Evolutionary conservation across 352 stramenopile genomes (phyloP), one percentile per base, ranked within the genome.

Genomic region (Elongisporangium anandrum): DNA sequence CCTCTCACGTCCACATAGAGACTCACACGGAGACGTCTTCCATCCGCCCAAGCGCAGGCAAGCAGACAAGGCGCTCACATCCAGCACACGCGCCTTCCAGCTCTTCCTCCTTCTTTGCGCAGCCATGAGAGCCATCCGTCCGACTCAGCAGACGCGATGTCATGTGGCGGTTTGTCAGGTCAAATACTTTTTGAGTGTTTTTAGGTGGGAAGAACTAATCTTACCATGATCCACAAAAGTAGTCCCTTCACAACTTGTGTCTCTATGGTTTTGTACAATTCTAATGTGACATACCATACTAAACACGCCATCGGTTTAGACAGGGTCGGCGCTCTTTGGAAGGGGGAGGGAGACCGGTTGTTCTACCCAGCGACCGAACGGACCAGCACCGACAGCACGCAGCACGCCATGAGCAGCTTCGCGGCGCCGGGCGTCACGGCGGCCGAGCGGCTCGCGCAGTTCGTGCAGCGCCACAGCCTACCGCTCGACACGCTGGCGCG

Each of bases 401-500:
- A 8, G 29, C 4, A 1, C 29, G 29, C 29, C 29, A 41, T 41
- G 29, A 68, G 16, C 10, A 21, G 26, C 29, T 49, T 15, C 52
- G 48, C 1, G 57, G 52, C 49, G 56, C 59, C 34, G 26, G 38
- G 12, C 63, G 59, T 58, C 59, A 66, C 45, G 56, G 48, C 69
- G 26, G 75, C 80, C 38, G 77, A 87, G 39, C 77, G 79, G 49
- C 77, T 92, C 51, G 72, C 64, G 59, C 69, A 72, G 26, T 82
- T 92, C 50, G 81, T 92, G 64, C 66, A 79, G 57, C 77, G 79
- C 56, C 81, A 85, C 66, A 62, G 45, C 49, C 61, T 92, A 24
- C 19, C 69, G 0, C 56, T 72, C 12, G 72, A 79, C 4, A 72
- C 70, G 22, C 65, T 90, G 38, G 75, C 79, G 20, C 64, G 55